Conservation (phyloP, 352 stramenopile genomes). For the Globisporangium perplexum region DNA sequence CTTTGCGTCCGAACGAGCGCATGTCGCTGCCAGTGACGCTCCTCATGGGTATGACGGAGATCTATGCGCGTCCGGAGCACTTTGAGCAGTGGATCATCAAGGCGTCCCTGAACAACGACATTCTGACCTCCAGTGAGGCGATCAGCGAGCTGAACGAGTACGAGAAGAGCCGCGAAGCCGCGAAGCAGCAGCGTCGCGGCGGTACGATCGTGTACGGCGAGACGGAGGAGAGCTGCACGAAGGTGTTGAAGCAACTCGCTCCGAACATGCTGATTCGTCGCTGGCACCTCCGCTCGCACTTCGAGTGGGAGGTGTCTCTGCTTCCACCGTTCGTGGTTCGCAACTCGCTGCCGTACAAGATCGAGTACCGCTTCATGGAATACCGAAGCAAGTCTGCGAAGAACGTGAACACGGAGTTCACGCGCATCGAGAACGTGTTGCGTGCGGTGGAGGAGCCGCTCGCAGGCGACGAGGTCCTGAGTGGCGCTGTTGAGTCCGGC, state of each 20-base stretch:
- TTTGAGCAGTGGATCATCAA: constrained; percentile 78
- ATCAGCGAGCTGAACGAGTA: constrained; percentile 57
- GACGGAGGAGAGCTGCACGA: constrained; percentile 68
- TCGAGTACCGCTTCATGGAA: constrained; percentile 83
- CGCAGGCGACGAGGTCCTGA: constrained; percentile 32
- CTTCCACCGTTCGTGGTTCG: constrained; percentile 77
- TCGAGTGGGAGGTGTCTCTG: constrained; percentile 78
- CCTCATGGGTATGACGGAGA: constrained; percentile 79
- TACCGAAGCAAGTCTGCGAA: constrained; percentile 57
- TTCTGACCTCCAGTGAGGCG: constrained; percentile 49
- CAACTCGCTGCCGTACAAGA: constrained; percentile 81
- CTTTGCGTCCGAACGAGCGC: constrained; percentile 52
- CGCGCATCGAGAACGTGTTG: constrained; percentile 53
- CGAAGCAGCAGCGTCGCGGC: constrained; percentile 48
- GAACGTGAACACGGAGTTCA: constrained; percentile 50
- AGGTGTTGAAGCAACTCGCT: constrained; percentile 64
- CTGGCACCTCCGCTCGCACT: constrained; percentile 67
- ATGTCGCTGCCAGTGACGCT: constrained; percentile 59
- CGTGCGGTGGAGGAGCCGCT: constrained; percentile 24
- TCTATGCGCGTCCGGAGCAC: constrained; percentile 63
- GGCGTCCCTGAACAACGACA: constrained; percentile 67
- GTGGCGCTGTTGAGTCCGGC: constrained; percentile 53
- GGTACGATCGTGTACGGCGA: constrained; percentile 72
- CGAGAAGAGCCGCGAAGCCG: constrained; percentile 35
- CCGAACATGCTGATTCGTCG: constrained; percentile 71